phyloP scores from a whole-genome alignment of 306 rosid genomes.

The Rosa lucieae region DNA sequence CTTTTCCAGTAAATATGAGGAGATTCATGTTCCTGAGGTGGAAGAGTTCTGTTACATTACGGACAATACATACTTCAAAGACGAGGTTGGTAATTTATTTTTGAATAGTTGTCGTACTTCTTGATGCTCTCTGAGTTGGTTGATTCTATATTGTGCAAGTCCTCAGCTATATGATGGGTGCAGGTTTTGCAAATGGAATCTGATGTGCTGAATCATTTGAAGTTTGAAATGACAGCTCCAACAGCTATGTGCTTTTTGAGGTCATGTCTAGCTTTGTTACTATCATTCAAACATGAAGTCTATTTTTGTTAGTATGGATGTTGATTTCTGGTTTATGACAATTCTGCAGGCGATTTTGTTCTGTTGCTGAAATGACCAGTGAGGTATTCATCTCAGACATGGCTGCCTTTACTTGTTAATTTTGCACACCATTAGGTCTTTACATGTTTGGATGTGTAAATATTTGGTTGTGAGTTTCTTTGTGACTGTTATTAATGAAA shows the following conservation, averaged over 20 bases:
- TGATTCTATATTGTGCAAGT: slow-evolving; percentile 7
- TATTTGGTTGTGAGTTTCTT: not conserved
- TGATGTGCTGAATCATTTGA: slow-evolving; percentile 59
- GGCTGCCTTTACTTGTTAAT: not conserved
- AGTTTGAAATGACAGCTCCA: slow-evolving; percentile 83
- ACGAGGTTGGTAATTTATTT: slow-evolving; percentile 49
- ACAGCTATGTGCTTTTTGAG: slow-evolving; percentile 68
- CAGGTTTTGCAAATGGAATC: slow-evolving; percentile 86
- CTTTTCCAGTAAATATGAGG: slow-evolving; percentile 78
- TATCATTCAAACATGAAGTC: slow-evolving; percentile 18
- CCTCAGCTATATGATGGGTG: slow-evolving; percentile 28
- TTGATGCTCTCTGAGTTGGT: slow-evolving; percentile 12
- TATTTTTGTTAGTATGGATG: slow-evolving; percentile 3
- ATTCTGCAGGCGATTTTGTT: slow-evolving; percentile 49
- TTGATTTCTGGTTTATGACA: slow-evolving; percentile 38
- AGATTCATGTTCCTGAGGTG: slow-evolving; percentile 70
- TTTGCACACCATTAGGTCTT: not conserved
- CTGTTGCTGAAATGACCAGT: slow-evolving; percentile 43
- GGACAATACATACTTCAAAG: slow-evolving; percentile 70
- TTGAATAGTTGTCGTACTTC: slow-evolving; percentile 16
- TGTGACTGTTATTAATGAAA: not conserved
- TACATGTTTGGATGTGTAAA: not conserved
- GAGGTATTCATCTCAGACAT: slow-evolving; percentile 39
- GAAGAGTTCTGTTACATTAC: slow-evolving; percentile 82
- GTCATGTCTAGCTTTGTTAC: slow-evolving; percentile 29